These are phyloP conservation scores for Ustilago trichophora DNA, from an alignment of 1,284 basidiomycete species.

Conservation along the genomic window DNA sequence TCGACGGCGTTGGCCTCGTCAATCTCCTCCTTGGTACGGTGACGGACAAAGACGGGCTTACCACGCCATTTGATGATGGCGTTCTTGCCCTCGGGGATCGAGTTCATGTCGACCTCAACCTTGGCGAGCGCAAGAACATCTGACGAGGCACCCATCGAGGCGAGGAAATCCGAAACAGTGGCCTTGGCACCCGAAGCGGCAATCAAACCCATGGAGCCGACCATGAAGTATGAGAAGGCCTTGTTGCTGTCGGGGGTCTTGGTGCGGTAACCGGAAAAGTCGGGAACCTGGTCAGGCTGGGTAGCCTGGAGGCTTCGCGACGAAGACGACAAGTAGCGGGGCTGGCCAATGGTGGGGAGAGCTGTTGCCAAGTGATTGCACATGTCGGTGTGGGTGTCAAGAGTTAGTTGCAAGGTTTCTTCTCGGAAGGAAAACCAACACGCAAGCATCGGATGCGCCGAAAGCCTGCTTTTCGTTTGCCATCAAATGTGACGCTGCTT, in stretches of 20 bases:
- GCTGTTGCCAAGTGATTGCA: too few relatives aligned
- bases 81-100: slow-evolving; percentile 93
- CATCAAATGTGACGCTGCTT: too few relatives aligned
- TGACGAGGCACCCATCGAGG: slow-evolving; percentile 95
- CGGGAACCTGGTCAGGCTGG: slow-evolving; percentile 75
- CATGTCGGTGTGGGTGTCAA: too few relatives aligned
- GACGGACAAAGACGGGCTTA: slow-evolving; percentile 99
- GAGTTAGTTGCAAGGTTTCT: too few relatives aligned
- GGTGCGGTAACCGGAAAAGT: slow-evolving; percentile 85
- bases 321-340: slow-evolving; percentile 61
- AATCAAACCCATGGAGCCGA: slow-evolving; percentile 92
- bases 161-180: slow-evolving; percentile 90
- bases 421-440: too few relatives aligned
- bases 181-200: slow-evolving; percentile 94
- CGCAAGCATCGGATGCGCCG: background rate
- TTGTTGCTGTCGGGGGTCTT: slow-evolving; percentile 77
- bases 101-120: slow-evolving; percentile 90
- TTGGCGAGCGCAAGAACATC: slow-evolving; percentile 98
- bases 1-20: slow-evolving; percentile 87
- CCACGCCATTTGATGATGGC: slow-evolving; percentile 80
- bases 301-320: slow-evolving; percentile 50
- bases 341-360: slow-evolving; percentile 43
- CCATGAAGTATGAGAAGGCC: slow-evolving; percentile 94
- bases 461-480: background rate
- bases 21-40: slow-evolving; percentile 91